phyloP scores from a whole-genome alignment of 2,329 filamentous ascomycete genomes.

The Scedosporium apiospermum region DNA sequence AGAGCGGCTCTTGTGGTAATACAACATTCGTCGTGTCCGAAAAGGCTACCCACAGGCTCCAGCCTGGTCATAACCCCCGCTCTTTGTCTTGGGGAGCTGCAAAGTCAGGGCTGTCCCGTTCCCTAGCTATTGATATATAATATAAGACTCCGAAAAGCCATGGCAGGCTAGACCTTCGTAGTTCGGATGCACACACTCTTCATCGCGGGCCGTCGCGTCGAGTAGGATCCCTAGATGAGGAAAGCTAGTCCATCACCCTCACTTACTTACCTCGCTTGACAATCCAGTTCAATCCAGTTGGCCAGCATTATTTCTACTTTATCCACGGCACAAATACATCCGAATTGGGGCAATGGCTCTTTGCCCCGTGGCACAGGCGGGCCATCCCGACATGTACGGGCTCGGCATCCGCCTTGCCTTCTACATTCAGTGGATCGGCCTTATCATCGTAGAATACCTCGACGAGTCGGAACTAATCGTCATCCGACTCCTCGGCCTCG shows the following conservation, averaged over 20 bases:
- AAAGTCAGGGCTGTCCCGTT: not conserved
- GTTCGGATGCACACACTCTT: too few relatives aligned
- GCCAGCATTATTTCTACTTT: too few relatives aligned
- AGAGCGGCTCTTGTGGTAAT: not conserved
- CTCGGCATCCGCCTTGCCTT: conserved; percentile 24
- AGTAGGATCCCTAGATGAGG: too few relatives aligned
- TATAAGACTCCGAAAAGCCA: too few relatives aligned
- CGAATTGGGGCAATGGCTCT: not conserved
- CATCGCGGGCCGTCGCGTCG: too few relatives aligned
- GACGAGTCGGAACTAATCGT: conserved; percentile 17
- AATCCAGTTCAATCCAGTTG: not conserved
- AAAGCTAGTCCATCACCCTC: too few relatives aligned
- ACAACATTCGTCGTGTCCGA: not conserved
- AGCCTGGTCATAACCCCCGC: not conserved
- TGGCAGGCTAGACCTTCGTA: too few relatives aligned
- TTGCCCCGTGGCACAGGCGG: not conserved
- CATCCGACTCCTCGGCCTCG: conserved; percentile 21
- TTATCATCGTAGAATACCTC: conserved; percentile 20
- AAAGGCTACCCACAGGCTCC: not conserved
- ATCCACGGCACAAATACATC: not conserved
- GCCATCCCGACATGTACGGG: conserved; percentile 23
- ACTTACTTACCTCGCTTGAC: not conserved
- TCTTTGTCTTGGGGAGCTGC: not conserved
- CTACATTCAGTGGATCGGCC: conserved; percentile 26
- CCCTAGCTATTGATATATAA: too few relatives aligned